Evolutionary conservation across 75 land plant species (phyloP).

Genomic region (Sequoiadendron giganteum): DNA sequence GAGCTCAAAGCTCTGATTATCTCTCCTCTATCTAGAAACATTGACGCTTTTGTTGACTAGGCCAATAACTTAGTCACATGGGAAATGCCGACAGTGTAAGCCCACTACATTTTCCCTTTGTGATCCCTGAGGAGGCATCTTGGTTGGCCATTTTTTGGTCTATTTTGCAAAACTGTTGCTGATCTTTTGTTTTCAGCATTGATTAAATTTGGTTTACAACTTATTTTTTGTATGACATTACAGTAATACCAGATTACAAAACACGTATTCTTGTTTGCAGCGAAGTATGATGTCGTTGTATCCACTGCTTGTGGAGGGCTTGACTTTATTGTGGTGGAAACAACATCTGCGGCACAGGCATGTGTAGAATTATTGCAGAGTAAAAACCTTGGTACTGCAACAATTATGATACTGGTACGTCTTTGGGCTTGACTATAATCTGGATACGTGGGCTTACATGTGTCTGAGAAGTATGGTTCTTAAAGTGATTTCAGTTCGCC

Average conservation of each 20-base stretch:
- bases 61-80: too few relatives aligned
- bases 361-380: conserved; percentile 85
- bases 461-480: too few relatives aligned
- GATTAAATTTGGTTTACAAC: neutral
- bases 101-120: neutral
- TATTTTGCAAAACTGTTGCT: neutral
- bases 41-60: too few relatives aligned
- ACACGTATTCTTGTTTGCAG: conserved; percentile 41
- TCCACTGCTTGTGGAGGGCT: conserved; percentile 94
- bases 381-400: conserved; percentile 84
- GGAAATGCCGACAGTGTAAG: neutral
- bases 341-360: conserved; percentile 79
- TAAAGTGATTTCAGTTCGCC: too few relatives aligned
- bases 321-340: conserved; percentile 91
- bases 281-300: conserved; percentile 90
- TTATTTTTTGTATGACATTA: neutral
- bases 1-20: too few relatives aligned
- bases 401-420: conserved; percentile 85
- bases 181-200: neutral
- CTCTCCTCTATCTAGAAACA: too few relatives aligned
- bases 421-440: too few relatives aligned
- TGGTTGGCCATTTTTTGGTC: neutral
- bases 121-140: neutral
- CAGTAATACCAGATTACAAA: neutral
- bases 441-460: too few relatives aligned